Evolutionary conservation across 305 asterid genomes (phyloP), one percentile per base, ranked within the genome.

Genomic region (Fraxinus ornus): DNA sequence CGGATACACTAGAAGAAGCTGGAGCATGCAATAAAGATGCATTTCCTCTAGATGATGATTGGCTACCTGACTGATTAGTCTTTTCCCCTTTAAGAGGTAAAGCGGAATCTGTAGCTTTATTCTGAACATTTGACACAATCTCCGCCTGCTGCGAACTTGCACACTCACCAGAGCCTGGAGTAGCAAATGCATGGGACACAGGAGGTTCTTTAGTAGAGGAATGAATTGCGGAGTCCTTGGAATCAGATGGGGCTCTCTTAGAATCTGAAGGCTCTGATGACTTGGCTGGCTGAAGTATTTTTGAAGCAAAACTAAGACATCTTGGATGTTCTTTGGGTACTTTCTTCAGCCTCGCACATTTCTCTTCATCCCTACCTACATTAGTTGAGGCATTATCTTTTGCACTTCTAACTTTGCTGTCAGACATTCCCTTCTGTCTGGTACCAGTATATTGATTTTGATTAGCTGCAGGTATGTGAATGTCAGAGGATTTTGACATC

Each of bases 51-150:
- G 93, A 86, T 82, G 93, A 85, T 36, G 89, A 73, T 78, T 88
- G 94, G 79, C 86, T 75, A 77, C 84, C 88, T 62, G 92, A 73
- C 83, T 88, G 97, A 81, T 83, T 83, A 81, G 75, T 72, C 90
- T 92, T 95, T 88, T 94, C 99, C 83, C 87, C 87, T 86, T 89
- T 94, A 77, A 88, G 89, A 35, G 92, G 86, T 70, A 82, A 86
- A 81, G 83, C 83, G 66, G 93, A 81, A 72, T 86, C 87, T 37
- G 86, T 80, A 83, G 84, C 89, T 86, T 88, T 92, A 85, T 85
- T 90, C 86, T 83, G 94, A 75, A 86, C 76, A 80, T 80, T 87
- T 79, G 94, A 44, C 19, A 84, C 87, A 88, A 86, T 80, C 62
- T 92, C 97, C 80, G 60, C 44, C 36, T 85, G 90, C 75, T 83